Base-by-base conservation (phyloP, 306 rosid species). In the Arachis hypogaea region DNA sequence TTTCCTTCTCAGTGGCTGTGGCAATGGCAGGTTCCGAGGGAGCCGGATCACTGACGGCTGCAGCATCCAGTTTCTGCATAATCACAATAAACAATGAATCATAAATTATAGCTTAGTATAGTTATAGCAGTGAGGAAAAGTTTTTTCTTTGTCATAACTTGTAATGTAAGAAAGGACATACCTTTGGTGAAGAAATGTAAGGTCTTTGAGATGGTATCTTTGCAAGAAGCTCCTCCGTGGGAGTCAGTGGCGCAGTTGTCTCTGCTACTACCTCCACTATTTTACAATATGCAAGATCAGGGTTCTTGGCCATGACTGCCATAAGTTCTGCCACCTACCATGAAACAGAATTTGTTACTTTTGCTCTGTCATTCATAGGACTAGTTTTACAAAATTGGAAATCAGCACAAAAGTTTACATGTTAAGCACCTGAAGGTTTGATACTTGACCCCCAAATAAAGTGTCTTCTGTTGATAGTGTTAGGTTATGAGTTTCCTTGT, bases 391-490 rank as follows among this genome's bases (percentile, higher is more conserved):
- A 22, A 22, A 22, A 22, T 22, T 22, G 28, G 28, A 22, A 22
- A 22, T 22, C 28, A 22, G 28, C 28, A 22, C 28, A 22, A 22
- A 22, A 59, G 62, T 59, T 58, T 61, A 56, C 62, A 40, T 28
- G 64, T 69, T 54, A 58, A 62, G 50, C 80, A 94, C 98, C 96
- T 94, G 98, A 75, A 94, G 96, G 73, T 94, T 94, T 77, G 98
- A 94, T 80, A 94, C 98, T 58, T 58, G 96, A 67, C 98, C 98
- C 28, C 98, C 98, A 83, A 94, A 94, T 72, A 91, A 85, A 78
- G 91, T 91, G 80, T 94, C 98, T 83, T 89, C 95, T 0, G 42
- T 84, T 30, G 98, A 88, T 77, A 94, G 86, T 63, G 96, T 84
- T 67, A 85, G 69, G 55, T 94, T 94, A 80, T 94, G 98, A 68